Evolutionary conservation across 1,139 yeast species (phyloP), one percentile per base, ranked within the genome.

Genomic region (Yamadazyma sp.): DNA sequence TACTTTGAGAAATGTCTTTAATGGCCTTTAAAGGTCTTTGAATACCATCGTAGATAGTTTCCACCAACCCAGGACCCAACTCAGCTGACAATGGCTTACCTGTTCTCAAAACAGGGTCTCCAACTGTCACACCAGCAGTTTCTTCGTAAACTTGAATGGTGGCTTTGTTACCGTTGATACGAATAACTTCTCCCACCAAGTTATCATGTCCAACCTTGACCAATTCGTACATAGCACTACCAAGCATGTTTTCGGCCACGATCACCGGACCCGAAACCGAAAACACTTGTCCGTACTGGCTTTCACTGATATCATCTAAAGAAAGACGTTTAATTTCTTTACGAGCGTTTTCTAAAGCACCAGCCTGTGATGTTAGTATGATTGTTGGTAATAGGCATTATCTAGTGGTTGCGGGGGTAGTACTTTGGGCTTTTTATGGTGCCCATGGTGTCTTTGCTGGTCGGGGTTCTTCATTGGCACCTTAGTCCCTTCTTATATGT

Each of bases 71-170:
- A 21, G 99, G 99, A 57, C 99, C 99, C 61, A 92, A 76, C 70
- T 92, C 99, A 37, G 92, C 99, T 37, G 97, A 88, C 56, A 92
- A 76, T 13, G 99, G 99, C 66, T 92, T 88, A 49, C 98, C 98
- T 9, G 98, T 92, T 72, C 98, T 82, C 57, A 87, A 71, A 39
- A 92, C 98, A 2, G 99, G 99, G 62, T 92, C 98, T 56, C 99
- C 99, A 30, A 92, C 97, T 30, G 97, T 90, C 44, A 92, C 95
- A 70, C 99, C 99, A 1, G 97, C 96, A 38, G 98, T 92, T 70
- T 92, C 98, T 73, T 92, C 99, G 66, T 92, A 92, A 43, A 92
- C 98, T 76, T 92, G 99, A 54, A 92, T 88, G 37, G 98, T 92
- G 44, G 97, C 96, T 70, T 89, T 90, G 64, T 92, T 98, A 46